Percentiles rank a stretch among this genome's conserved stretches.
Conservation (phyloP, 75 land plant species). For the Sequoiadendron giganteum region DNA sequence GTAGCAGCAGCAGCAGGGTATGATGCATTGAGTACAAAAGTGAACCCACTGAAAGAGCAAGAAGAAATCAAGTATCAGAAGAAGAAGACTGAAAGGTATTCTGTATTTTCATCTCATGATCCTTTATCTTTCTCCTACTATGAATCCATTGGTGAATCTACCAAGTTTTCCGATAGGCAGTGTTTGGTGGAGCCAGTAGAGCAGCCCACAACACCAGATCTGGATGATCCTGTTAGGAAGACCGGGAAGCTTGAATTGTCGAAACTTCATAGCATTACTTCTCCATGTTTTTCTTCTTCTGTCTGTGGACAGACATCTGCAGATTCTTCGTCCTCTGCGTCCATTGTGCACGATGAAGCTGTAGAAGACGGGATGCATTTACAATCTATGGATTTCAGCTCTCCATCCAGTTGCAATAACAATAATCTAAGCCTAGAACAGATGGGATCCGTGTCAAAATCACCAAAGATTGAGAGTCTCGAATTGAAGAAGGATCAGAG, state of each 20-base stretch:
- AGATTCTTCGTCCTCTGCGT: conserved; percentile 4
- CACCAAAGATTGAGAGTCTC: neutral
- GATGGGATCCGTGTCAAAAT: neutral
- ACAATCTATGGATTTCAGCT: conserved; percentile 3
- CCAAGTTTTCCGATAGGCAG: conserved; percentile 6
- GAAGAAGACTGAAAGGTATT: conserved; percentile 6
- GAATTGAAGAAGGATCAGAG: neutral
- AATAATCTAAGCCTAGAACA: neutral
- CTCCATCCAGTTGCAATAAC: neutral
- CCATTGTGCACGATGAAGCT: conserved; percentile 2
- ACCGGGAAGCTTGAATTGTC: neutral
- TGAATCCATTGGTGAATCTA: neutral
- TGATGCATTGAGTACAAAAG: neutral
- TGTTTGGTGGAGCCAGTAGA: neutral
- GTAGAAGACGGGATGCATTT: conserved; percentile 8
- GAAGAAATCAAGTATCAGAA: neutral
- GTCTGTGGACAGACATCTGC: conserved; percentile 6
- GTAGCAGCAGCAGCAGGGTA: neutral
- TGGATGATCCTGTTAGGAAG: neutral
- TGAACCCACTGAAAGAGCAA: neutral
- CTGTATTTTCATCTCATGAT: neutral
- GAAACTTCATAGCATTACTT: neutral
- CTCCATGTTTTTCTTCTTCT: conserved; percentile 3
- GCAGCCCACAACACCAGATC: conserved; percentile 15
- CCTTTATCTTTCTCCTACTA: neutral